A percentile compares a stretch with the other conserved stretches of the same genome.
Evolutionary conservation across 176 grass and related monocot genomes (phyloP).

Genomic region (Hordeum vulgare): DNA sequence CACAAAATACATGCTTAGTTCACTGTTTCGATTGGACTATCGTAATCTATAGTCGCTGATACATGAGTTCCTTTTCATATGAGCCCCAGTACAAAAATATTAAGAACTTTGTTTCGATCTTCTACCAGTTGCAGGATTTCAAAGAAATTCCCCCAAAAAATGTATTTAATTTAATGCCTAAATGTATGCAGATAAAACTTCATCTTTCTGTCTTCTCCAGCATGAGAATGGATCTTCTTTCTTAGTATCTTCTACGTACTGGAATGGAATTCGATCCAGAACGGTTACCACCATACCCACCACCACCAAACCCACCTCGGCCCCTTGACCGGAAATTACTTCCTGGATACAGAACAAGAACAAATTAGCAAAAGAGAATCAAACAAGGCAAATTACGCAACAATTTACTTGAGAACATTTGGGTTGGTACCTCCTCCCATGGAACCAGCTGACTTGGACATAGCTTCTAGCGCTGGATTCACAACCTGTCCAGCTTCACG

Average conservation of each 20-base stretch:
- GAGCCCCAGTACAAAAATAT: background rate
- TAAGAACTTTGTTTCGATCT: background rate
- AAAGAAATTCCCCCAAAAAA: constrained; percentile 30
- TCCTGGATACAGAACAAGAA: constrained; percentile 27
- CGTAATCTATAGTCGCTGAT: background rate
- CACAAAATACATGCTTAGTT: background rate
- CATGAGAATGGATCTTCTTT: constrained; percentile 17
- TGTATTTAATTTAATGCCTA: constrained; percentile 40
- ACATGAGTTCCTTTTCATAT: background rate
- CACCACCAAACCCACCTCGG: constrained; percentile 42
- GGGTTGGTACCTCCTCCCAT: constrained; percentile 41
- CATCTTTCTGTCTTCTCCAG: background rate
- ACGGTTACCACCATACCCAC: constrained; percentile 48
- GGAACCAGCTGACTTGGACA: constrained; percentile 42
- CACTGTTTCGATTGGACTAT: background rate
- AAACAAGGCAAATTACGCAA: background rate
- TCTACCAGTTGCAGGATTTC: background rate
- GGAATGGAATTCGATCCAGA: constrained; percentile 54
- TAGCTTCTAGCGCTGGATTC: constrained; percentile 61
- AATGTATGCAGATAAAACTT: constrained; percentile 6
- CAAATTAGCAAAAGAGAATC: background rate
- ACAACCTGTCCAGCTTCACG: constrained; percentile 78
- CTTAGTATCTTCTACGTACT: constrained; percentile 40
- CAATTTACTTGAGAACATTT: background rate
- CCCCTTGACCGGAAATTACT: constrained; percentile 62